phyloP scores from a whole-genome alignment of 2,329 filamentous ascomycete genomes.

The Aspergillus sp. region DNA sequence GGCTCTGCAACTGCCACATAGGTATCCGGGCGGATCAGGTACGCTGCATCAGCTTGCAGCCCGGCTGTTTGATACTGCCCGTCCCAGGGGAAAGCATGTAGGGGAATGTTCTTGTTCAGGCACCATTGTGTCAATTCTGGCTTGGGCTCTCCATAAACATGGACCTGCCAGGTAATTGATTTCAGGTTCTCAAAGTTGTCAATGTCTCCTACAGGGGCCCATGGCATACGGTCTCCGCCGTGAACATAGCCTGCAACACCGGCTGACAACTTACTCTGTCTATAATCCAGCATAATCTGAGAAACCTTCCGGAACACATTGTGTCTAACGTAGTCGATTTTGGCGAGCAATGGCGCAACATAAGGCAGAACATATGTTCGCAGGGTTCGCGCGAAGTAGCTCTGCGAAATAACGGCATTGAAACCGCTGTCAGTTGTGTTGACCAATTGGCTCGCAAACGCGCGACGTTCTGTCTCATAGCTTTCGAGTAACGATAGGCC shows the following conservation, averaged over 20 bases:
- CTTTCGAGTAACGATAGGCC: slow-evolving; percentile 46
- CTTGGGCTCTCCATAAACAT: slow-evolving; percentile 27
- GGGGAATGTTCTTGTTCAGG: slow-evolving; percentile 15
- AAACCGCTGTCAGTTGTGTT: slow-evolving; percentile 46
- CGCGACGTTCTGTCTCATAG: slow-evolving; percentile 50
- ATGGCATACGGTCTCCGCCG: slow-evolving; percentile 50
- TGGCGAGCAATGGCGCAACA: slow-evolving; percentile 27
- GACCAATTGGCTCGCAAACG: slow-evolving; percentile 47
- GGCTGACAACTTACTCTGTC: slow-evolving; percentile 38
- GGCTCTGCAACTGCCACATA: slow-evolving; percentile 28
- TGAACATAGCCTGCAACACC: slow-evolving; percentile 37
- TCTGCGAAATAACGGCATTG: slow-evolving; percentile 38
- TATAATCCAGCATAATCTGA: slow-evolving; percentile 47
- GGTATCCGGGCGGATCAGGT: slow-evolving; percentile 32
- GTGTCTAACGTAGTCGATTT: slow-evolving; percentile 18
- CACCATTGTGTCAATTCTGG: slow-evolving; percentile 26
- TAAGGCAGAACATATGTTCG: slow-evolving; percentile 42
- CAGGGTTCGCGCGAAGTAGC: slow-evolving; percentile 42
- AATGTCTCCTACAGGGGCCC: slow-evolving; percentile 21
- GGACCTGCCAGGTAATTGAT: slow-evolving; percentile 31
- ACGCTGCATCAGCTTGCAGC: slow-evolving; percentile 24
- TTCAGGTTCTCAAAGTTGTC: slow-evolving; percentile 30
- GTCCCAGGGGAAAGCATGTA: slow-evolving; percentile 27
- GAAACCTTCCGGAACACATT: slow-evolving; percentile 39
- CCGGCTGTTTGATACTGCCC: slow-evolving; percentile 22